A percentile compares a stretch with the other conserved stretches of the same genome.
Evolutionary conservation across 345 rosid species (phyloP).

Genomic region (Citrus australasica): DNA sequence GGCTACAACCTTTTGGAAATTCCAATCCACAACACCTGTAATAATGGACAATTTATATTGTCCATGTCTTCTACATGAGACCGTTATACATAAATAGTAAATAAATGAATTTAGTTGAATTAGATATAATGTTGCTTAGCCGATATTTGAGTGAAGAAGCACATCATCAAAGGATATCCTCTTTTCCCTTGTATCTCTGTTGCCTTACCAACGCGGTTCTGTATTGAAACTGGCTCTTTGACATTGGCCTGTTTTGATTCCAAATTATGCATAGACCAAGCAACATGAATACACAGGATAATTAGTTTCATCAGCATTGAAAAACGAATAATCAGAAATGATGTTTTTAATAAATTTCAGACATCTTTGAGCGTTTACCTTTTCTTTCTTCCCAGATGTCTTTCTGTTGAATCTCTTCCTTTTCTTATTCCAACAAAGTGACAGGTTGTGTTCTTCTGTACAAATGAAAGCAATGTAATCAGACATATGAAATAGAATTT

Average conservation of each 20-base stretch:
- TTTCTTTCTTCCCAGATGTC: background rate
- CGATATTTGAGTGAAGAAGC: background rate
- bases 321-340: background rate
- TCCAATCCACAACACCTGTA: background rate
- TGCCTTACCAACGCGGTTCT: slow-evolving; percentile 27
- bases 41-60: too few relatives aligned
- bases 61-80: too few relatives aligned
- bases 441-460: background rate
- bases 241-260: slow-evolving; percentile 30
- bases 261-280: background rate
- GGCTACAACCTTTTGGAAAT: background rate
- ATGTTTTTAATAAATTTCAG: background rate
- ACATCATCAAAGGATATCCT: slow-evolving; percentile 43
- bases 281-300: too few relatives aligned
- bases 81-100: too few relatives aligned
- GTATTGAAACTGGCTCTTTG: slow-evolving; percentile 30
- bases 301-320: too few relatives aligned
- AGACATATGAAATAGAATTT: background rate
- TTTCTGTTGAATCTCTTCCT: slow-evolving; percentile 13
- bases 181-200: slow-evolving; percentile 47
- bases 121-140: background rate
- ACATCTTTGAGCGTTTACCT: background rate
- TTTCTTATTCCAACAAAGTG: background rate
- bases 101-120: too few relatives aligned
- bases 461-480: background rate